phyloP scores from a whole-genome alignment of 306 rosid genomes.

The Begonia fuchsioides region DNA sequence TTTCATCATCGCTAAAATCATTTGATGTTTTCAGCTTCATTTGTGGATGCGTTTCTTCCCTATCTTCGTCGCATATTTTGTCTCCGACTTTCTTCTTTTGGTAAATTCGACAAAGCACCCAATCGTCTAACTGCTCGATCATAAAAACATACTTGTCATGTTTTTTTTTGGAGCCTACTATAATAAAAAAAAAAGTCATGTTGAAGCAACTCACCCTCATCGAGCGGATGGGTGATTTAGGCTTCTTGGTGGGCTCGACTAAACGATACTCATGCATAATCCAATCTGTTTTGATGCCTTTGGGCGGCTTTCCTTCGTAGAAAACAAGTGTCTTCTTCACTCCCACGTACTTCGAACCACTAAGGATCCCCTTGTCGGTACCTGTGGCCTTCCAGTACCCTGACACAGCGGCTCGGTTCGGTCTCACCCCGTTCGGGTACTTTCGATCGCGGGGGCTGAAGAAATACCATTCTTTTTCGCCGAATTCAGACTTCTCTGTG shows the following conservation, averaged over 20 bases:
- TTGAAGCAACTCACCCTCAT: slow-evolving; percentile 31
- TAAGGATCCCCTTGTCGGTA: slow-evolving; percentile 58
- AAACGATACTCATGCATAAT: slow-evolving; percentile 64
- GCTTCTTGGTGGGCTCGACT: slow-evolving; percentile 26
- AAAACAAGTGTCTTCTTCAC: slow-evolving; percentile 64
- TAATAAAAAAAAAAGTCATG: too few relatives aligned
- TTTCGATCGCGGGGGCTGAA: slow-evolving; percentile 60
- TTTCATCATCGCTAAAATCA: slow-evolving; percentile 15
- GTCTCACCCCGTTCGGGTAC: slow-evolving; percentile 66
- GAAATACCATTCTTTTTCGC: slow-evolving; percentile 64
- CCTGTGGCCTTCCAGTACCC: slow-evolving; percentile 88
- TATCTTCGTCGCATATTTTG: slow-evolving; percentile 33
- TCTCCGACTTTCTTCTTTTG: slow-evolving; percentile 47
- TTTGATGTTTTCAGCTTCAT: slow-evolving; percentile 9
- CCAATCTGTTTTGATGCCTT: slow-evolving; percentile 55
- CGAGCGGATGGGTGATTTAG: slow-evolving; percentile 29
- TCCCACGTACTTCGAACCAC: slow-evolving; percentile 43
- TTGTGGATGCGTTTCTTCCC: slow-evolving; percentile 27
- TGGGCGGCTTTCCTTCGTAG: slow-evolving; percentile 56
- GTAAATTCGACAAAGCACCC: slow-evolving; percentile 84
- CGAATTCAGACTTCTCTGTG: slow-evolving; percentile 44
- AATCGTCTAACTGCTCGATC: slow-evolving; percentile 54
- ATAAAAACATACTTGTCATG: too few relatives aligned
- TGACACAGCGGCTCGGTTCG: slow-evolving; percentile 55
- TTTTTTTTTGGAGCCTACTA: too few relatives aligned